Conservation (phyloP, 257 asterid genomes). For the Leptodermis oblonga region DNA sequence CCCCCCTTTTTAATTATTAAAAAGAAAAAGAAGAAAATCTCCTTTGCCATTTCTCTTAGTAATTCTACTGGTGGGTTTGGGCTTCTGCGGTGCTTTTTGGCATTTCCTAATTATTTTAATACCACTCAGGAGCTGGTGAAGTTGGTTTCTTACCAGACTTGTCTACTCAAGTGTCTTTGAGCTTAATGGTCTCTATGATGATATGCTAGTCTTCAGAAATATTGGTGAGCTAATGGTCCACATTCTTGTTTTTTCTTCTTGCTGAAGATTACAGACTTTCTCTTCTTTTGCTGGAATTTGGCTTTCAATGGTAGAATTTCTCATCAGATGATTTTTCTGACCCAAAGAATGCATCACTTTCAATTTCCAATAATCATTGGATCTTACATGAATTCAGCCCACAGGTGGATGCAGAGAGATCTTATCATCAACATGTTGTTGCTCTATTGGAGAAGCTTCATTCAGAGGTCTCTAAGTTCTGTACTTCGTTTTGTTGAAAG, state of each 20-base stretch:
- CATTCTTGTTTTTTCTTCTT: not conserved
- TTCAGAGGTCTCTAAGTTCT: conserved; percentile 50
- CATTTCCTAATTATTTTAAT: too few species aligned
- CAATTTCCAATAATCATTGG: conserved; percentile 7
- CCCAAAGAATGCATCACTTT: not conserved
- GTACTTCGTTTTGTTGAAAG: not conserved
- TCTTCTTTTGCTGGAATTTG: not conserved
- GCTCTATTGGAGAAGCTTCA: conserved; percentile 79
- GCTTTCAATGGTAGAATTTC: not conserved
- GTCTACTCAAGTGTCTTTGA: not conserved
- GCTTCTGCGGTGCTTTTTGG: too few species aligned
- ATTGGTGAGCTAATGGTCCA: conserved; percentile 7
- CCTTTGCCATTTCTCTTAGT: not conserved
- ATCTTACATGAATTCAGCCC: conserved; percentile 28
- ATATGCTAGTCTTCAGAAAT: not conserved
- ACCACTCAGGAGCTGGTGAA: not conserved
- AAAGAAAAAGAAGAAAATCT: not conserved
- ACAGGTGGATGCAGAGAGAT: conserved; percentile 92
- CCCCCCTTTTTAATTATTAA: too few species aligned
- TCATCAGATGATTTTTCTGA: not conserved
- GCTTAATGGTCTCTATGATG: not conserved
- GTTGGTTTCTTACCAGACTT: not conserved
- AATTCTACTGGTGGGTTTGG: not conserved
- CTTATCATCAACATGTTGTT: conserved; percentile 69
- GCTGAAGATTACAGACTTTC: not conserved